Base-by-base conservation (phyloP, 495 filamentous ascomycete species). In the Elasticomyces elasticus region DNA sequence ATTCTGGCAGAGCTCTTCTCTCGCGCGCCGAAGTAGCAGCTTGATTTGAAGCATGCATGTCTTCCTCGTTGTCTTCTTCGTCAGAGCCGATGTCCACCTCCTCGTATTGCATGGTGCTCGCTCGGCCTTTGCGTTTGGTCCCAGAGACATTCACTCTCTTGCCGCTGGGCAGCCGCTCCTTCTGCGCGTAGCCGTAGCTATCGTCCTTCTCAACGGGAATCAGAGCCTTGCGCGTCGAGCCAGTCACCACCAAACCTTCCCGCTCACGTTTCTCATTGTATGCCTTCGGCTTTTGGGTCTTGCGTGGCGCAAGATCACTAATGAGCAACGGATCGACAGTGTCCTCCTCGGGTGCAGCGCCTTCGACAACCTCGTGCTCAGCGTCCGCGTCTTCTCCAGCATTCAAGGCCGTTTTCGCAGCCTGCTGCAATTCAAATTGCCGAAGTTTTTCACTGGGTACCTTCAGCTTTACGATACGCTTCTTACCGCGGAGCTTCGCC, bases 401-500 rank as follows among this genome's bases (percentile, higher is more conserved):
- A 19, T 52, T 52, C 23, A 58, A 24, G 5, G 54, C 59, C 2
- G 55, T 49, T 22, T 49, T 49, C 1, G 50, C 54, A 13, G 59
- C 54, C 40, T 61, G 53, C 35, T 56, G 58, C 12, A 54, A 49
- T 26, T 54, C 37, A 4, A 58, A 13, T 20, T 57, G 41, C 11
- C 44, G 49, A 45, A 62, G 47, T 11, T 37, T 38, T 13, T 28
- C 25, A 10, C 49, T 43, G 1, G 54, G 50, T 17, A 62, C 49
- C 1, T 20, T 51, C 1, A 72, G 51, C 30, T 52, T 65, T 2
- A 69, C 67, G n/a, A 72, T 52, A 45, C 60, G 64, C 2, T 54
- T 54, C 51, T 67, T 71, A 23, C 55, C 56, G 46, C 61, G 60
- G 51, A 68, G 62, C 23, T 58, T 51, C 27, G 69, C 69, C 27